Conservation (phyloP, 2,329 filamentous ascomycete genomes). For the Colletotrichum sojae region DNA sequence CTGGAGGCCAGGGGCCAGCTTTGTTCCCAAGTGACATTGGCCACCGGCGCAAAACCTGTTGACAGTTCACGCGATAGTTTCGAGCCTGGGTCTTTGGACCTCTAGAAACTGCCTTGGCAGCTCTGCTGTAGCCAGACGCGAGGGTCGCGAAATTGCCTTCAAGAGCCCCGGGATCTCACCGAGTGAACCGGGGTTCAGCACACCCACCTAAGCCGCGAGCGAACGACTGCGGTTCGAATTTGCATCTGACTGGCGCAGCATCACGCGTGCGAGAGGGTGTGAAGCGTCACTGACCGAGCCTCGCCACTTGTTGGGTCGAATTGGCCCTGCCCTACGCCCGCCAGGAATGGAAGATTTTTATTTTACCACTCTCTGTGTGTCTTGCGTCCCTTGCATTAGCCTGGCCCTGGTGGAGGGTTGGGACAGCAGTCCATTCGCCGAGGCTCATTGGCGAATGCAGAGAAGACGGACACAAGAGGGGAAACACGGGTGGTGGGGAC, state of each 20-base stretch:
- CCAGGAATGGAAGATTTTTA: slow-evolving; percentile 27
- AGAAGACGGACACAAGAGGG: slow-evolving; percentile 32
- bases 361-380: background rate
- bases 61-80: background rate
- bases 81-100: background rate
- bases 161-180: slow-evolving; percentile 1
- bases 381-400: slow-evolving; percentile 40
- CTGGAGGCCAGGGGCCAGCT: background rate
- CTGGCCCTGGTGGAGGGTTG: slow-evolving; percentile 32
- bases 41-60: background rate
- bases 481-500: slow-evolving; percentile 22
- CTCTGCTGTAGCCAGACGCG: background rate
- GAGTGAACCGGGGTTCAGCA: slow-evolving; percentile 10
- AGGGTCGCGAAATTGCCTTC: background rate
- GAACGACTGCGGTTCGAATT: slow-evolving; percentile 5
- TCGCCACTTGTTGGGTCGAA: slow-evolving; percentile 20
- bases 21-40: background rate
- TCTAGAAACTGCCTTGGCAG: background rate
- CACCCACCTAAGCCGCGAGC: slow-evolving; percentile 3
- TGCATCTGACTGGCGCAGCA: slow-evolving; percentile 15
- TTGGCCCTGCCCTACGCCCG: slow-evolving; percentile 4
- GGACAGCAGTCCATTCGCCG: slow-evolving; percentile 21
- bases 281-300: slow-evolving; percentile 16
- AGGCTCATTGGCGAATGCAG: slow-evolving; percentile 15
- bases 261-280: slow-evolving; percentile 22